Percentiles rank a stretch among this genome's conserved stretches.
phyloP scores from a whole-genome alignment of 441 rosid species.

The Aquilaria agallochum region DNA sequence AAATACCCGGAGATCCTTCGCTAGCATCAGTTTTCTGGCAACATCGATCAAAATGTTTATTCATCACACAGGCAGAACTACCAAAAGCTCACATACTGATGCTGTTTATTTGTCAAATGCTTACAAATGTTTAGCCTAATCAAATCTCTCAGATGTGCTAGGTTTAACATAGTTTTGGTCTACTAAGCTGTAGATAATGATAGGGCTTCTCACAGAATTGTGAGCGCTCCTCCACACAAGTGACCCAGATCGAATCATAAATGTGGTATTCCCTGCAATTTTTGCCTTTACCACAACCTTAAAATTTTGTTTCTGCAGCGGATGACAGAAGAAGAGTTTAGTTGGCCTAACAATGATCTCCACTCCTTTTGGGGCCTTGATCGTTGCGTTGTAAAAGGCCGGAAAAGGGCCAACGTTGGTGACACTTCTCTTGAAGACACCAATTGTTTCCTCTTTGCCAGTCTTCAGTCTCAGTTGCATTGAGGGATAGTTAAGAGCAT shows the following conservation, averaged over 20 bases:
- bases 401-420: conserved; percentile 52
- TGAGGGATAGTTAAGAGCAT: conserved; percentile 61
- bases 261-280: conserved; percentile 24
- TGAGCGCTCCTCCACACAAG: conserved; percentile 47
- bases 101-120: not conserved
- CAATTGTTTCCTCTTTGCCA: conserved; percentile 21
- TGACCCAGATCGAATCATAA: conserved; percentile 46
- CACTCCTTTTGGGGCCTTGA: conserved; percentile 47
- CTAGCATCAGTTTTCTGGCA: not conserved
- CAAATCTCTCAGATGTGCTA: not conserved
- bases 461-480: conserved; percentile 42
- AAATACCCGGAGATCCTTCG: no score
- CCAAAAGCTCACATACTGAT: not conserved
- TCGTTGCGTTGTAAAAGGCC: conserved; percentile 42
- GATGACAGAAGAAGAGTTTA: conserved; percentile 39
- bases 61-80: not conserved
- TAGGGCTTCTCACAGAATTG: conserved; percentile 54
- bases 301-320: conserved; percentile 55
- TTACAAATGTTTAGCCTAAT: not conserved
- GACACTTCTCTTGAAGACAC: conserved; percentile 47
- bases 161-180: conserved; percentile 1
- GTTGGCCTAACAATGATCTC: conserved; percentile 42
- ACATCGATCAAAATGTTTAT: conserved; percentile 13
- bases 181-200: conserved; percentile 38
- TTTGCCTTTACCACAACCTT: conserved; percentile 64